Evolutionary conservation across 768 basidiomycete genomes (phyloP), one percentile per base, ranked within the genome.

Genomic region (Leccinum rimulosum): DNA sequence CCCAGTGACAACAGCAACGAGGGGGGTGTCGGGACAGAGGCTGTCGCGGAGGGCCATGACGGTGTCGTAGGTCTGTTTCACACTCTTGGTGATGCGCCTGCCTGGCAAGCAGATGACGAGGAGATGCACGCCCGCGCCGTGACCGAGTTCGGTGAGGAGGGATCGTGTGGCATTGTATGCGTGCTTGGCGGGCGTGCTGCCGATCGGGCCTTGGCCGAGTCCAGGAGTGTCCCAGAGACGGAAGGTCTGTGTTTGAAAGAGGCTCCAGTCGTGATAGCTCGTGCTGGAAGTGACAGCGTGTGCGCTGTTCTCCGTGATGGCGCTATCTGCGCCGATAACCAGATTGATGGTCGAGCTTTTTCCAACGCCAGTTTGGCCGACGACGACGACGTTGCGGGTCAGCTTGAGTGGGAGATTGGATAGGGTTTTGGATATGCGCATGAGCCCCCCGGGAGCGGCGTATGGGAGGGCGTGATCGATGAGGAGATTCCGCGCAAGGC

Each of bases 331-430:
- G 17, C 61, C 67, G 9, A 58, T 35, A 11, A 65, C 57, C 1
- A 68, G 47, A 40, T 68, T 68, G 27, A 68, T 54, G 28, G 56
- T 36, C 3, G 67, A 70, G 45, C 68, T 68, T 58, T 68, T 68
- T 27, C 67, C 67, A 6, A 56, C 63, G 22, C 67, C 79, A 0
- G 72, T 73, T 60, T 77, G 75, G 4, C 79, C 79, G 15, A 80
- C 79, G 19, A 80, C 51, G 50, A 80, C 64, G 51, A 80, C 58
- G 52, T 75, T 70, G 49, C 62, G 60, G 30, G 61, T 65, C 43
- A 67, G 59, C 17, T 70, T 68, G 53, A 57, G 28, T 35, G 50
- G 12, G 7, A 35, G 19, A 36, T n/a, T 52, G 51, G 22, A 9
- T 10, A 28, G 15, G 25, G 48, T 1, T 15, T 50, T 28, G 4